Conservation (phyloP, 768 basidiomycete genomes). For the Pleurotus salmoneostramineus region DNA sequence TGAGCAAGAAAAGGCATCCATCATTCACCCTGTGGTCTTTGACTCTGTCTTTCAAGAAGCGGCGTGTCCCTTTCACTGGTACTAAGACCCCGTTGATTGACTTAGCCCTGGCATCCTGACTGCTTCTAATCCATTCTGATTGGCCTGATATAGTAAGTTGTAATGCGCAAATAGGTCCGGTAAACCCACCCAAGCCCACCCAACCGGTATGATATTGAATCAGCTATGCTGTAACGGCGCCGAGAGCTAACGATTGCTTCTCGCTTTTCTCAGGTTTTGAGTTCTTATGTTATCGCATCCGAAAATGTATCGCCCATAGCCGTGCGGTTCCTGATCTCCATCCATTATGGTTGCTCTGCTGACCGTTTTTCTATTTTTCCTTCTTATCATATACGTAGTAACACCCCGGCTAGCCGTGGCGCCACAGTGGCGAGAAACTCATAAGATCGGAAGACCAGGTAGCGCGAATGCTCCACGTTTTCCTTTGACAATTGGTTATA, state of each 20-base stretch:
- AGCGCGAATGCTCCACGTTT: conserved; percentile 4
- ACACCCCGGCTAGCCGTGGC: background rate
- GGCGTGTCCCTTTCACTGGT: background rate
- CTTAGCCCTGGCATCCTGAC: conserved; percentile 1
- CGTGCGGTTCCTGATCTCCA: conserved; percentile 9
- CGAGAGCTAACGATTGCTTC: conserved; percentile 5
- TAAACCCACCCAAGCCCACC: background rate
- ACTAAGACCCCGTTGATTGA: conserved; percentile 6
- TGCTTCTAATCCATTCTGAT: conserved; percentile 5
- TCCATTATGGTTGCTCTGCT: conserved; percentile 2
- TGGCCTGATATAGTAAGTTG: conserved; percentile 5
- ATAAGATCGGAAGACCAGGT: background rate
- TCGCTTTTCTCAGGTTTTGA: conserved; percentile 7
- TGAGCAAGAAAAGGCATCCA: background rate
- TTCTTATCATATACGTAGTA: conserved; percentile 1
- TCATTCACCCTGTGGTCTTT: conserved; percentile 6
- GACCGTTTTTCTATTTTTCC: conserved; percentile 1
- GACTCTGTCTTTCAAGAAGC: conserved; percentile 6
- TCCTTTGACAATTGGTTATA: conserved; percentile 1
- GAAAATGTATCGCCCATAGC: conserved; percentile 1
- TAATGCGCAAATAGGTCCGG: conserved; percentile 3
- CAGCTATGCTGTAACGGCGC: conserved; percentile 8
- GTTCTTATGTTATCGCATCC: conserved; percentile 8
- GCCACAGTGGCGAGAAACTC: conserved; percentile 8
- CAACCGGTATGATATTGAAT: conserved; percentile 5